Conservation (phyloP, 2,329 filamentous ascomycete species). For the Davidsoniella neocaledoniae region DNA sequence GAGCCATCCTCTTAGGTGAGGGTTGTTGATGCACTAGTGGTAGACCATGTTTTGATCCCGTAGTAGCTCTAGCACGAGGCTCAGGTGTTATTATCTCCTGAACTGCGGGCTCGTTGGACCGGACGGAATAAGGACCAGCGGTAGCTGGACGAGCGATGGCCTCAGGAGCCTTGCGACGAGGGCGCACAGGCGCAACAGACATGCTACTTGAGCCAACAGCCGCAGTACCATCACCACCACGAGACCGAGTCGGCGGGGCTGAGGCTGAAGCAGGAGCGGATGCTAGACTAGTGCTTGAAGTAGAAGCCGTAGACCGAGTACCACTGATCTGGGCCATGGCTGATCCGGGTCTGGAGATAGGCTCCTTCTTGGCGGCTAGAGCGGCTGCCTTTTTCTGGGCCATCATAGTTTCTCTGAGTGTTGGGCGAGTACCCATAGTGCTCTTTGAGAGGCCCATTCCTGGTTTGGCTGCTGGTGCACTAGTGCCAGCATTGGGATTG, state of each 20-base stretch:
- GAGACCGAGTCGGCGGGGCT: slow-evolving; percentile 15
- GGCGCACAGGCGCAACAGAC: slow-evolving; percentile 47
- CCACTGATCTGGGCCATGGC: slow-evolving; percentile 47
- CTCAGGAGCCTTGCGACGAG: slow-evolving; percentile 40
- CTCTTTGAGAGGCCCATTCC: slow-evolving; percentile 47
- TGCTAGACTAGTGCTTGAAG: slow-evolving; percentile 19
- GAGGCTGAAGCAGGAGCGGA: slow-evolving; percentile 14
- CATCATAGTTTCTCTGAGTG: slow-evolving; percentile 67
- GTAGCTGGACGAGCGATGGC: slow-evolving; percentile 43
- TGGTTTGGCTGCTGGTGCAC: slow-evolving; percentile 31
- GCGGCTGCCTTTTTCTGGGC: slow-evolving; percentile 56
- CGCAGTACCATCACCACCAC: slow-evolving; percentile 24
- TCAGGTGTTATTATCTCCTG: slow-evolving; percentile 22
- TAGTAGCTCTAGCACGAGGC: slow-evolving; percentile 27
- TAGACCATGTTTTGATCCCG: slow-evolving; percentile 21
- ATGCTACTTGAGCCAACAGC: slow-evolving; percentile 37
- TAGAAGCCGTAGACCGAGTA: slow-evolving; percentile 24
- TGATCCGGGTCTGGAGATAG: slow-evolving; percentile 42
- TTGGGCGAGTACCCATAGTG: slow-evolving; percentile 43
- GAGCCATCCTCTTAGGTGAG: slow-evolving; percentile 34
- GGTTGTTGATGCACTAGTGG: slow-evolving; percentile 25
- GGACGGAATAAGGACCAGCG: slow-evolving; percentile 47
- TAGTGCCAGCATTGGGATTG: slow-evolving; percentile 54
- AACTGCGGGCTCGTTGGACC: slow-evolving; percentile 29
- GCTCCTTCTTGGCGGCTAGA: slow-evolving; percentile 30